These are phyloP conservation scores for Rachicladosporium sp. DNA, from an alignment of 2,329 filamentous ascomycete species.

Conservation along the genomic window DNA sequence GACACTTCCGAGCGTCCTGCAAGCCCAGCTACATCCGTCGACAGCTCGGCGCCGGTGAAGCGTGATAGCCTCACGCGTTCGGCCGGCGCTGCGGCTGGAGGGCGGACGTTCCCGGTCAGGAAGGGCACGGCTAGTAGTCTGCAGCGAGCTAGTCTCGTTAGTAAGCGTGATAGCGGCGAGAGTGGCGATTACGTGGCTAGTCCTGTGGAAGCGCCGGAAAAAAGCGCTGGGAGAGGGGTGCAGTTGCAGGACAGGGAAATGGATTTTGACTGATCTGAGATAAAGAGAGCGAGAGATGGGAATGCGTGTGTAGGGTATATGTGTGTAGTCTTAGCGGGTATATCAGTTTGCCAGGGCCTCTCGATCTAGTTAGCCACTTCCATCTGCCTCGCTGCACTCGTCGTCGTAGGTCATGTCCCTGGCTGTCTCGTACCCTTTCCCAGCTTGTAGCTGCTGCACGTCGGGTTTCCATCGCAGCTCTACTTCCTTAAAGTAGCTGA, in stretches of 20 bases:
- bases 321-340: no score
- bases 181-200: constrained; percentile 5
- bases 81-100: constrained; percentile 19
- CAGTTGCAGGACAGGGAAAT: constrained; percentile 63
- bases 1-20: not conserved
- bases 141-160: constrained; percentile 22
- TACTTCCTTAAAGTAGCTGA: constrained; percentile 58
- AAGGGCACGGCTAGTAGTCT: constrained; percentile 34
- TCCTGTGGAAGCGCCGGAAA: constrained; percentile 7
- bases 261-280: constrained; percentile 45
- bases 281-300: no score
- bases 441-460: constrained; percentile 5
- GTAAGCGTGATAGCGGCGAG: constrained; percentile 14
- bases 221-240: constrained; percentile 34
- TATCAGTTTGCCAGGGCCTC: no score
- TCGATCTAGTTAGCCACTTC: no score
- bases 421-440: constrained; percentile 10
- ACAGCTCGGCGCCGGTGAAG: constrained; percentile 38
- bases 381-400: no score
- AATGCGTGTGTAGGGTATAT: no score
- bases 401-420: constrained; percentile 7
- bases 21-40: constrained; percentile 11
- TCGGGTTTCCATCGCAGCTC: constrained; percentile 38
- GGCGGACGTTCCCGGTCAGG: constrained; percentile 21
- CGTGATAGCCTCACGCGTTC: constrained; percentile 51